Base-by-base conservation (phyloP, 73 alveolate species). In the Paramecium pentaurelia region DNA sequence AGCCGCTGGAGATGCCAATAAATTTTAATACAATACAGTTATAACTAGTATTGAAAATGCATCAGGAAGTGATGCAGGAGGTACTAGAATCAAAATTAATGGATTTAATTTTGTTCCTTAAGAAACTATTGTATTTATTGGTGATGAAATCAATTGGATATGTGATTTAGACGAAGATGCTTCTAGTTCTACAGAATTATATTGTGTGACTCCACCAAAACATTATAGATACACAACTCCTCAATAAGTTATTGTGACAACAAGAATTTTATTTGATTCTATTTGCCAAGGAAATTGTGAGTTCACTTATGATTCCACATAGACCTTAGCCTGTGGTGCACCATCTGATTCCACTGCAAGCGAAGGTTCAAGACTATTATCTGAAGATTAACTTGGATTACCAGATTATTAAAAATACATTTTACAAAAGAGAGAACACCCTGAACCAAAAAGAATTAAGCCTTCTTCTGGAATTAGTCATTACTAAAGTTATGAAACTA, bases 21-120 rank as follows among this genome's bases (percentile, higher is more conserved):
- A 80, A 6, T 80, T 80, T n/a, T 16, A 49, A 32, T 80, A 80
- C 16, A 44, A 49, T 5, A 49, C 91, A 18, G 71, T 80, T 3
- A 36, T 80, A 27, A 44, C 91, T 22, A 44, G 91, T 14, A 64
- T 80, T 12, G 47, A 42, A 6, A 60, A 60, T 18, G 49, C 71
- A 14, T 2, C 91, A n/a, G 91, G 91, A 45, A 32, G 64, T 80
- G 71, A 40, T 45, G 71, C 91, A 27, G 91, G 91, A 44, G 91
- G 91, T 11, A 44, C 71, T 25, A 27, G 42, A 22, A 80, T 80
- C 51, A 80, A 42, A 22, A 80, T 80, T 18, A 80, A 27, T 45
- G 91, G 91, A 45, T 42, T 25, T 22, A 80, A 80, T 25, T 80
- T 80, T 42, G 73, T 80, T 0, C 77, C 75, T 38, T 22, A 42